Conservation (phyloP, 805 yeast species). For the Kuraishia ogatae region DNA sequence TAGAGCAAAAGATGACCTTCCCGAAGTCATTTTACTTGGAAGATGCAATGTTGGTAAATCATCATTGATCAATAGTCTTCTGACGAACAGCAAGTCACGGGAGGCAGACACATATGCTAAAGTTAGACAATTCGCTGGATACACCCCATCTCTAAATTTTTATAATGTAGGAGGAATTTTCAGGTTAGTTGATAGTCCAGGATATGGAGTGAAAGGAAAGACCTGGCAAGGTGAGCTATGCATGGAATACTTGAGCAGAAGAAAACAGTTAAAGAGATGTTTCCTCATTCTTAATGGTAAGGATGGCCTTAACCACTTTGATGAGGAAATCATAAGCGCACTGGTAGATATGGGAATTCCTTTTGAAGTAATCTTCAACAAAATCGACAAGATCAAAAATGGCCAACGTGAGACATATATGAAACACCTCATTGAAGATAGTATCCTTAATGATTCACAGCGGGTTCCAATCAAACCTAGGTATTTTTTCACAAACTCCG, state of each 20-base stretch:
- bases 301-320: constrained; percentile 52
- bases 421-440: constrained; percentile 26
- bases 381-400: constrained; percentile 50
- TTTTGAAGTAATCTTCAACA: constrained; percentile 71
- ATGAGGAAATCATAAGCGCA: constrained; percentile 40
- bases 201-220: constrained; percentile 72
- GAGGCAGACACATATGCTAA: constrained; percentile 32
- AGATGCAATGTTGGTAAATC: constrained; percentile 86
- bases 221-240: constrained; percentile 62
- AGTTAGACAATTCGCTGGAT: constrained; percentile 26
- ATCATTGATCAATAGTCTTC: constrained; percentile 55
- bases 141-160: constrained; percentile 58
- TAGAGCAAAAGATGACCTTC: constrained; percentile 29
- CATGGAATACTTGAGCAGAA: constrained; percentile 46
- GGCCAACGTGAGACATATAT: constrained; percentile 23
- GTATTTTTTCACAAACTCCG: constrained; percentile 44
- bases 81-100: constrained; percentile 29
- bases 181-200: constrained; percentile 79
- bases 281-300: constrained; percentile 55
- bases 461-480: constrained; percentile 25
- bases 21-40: constrained; percentile 74
- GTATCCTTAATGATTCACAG: constrained; percentile 28
- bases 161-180: constrained; percentile 58
- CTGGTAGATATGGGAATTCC: constrained; percentile 49
- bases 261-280: constrained; percentile 47